Evolutionary conservation across 1,139 yeast genomes (phyloP).

Genomic region (Debaryomyces fabryi): DNA sequence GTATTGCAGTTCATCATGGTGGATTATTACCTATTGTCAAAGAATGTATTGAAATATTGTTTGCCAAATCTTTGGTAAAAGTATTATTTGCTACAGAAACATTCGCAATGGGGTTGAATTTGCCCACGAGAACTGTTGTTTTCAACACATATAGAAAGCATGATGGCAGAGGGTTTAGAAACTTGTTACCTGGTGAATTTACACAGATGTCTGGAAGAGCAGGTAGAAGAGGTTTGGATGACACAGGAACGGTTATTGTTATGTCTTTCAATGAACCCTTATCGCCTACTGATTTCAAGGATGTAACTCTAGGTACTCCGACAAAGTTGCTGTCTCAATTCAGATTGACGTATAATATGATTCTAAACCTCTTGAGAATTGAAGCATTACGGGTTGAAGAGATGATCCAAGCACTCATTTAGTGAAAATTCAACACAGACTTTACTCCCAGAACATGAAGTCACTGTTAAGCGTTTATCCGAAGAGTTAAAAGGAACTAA

Average conservation of each 20-base stretch:
- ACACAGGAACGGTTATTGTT: conserved; percentile 93
- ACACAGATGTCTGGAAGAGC: conserved; percentile 99
- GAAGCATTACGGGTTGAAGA: conserved; percentile 96
- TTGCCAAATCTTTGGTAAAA: conserved; percentile 82
- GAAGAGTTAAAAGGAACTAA: conserved; percentile 44
- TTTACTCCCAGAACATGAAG: conserved; percentile 82
- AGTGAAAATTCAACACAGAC: conserved; percentile 90
- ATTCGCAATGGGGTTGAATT: conserved; percentile 95
- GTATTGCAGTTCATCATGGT: conserved; percentile 97
- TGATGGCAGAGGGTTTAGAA: conserved; percentile 83
- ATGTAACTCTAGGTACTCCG: conserved; percentile 82
- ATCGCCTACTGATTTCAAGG: conserved; percentile 63
- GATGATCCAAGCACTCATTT: conserved; percentile 91
- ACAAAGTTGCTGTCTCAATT: conserved; percentile 90
- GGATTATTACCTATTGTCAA: conserved; percentile 94
- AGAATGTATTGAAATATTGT: conserved; percentile 90
- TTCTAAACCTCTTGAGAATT: conserved; percentile 82
- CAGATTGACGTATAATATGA: conserved; percentile 94
- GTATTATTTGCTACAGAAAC: conserved; percentile 97
- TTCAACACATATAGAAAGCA: conserved; percentile 84
- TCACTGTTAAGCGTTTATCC: conserved; percentile 57
- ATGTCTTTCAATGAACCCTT: conserved; percentile 82
- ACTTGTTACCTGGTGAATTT: conserved; percentile 90
- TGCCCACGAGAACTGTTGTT: conserved; percentile 96
- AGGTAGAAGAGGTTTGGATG: conserved; percentile 94